A percentile compares a stretch with the other conserved stretches of the same genome.
Conservation (phyloP, 2,329 filamentous ascomycete genomes). For the Triangularia verruculosa region DNA sequence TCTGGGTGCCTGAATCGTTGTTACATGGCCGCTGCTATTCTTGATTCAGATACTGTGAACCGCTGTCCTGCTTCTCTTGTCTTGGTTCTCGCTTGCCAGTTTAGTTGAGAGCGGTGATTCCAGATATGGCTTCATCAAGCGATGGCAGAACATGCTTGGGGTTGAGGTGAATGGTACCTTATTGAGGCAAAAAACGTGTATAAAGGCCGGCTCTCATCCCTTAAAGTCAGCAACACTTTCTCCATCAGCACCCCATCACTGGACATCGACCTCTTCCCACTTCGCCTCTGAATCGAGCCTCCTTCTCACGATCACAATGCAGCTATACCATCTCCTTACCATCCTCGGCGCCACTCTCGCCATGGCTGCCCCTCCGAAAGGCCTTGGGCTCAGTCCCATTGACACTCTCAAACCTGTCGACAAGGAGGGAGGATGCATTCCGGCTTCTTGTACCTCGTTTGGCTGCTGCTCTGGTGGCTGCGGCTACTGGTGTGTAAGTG, state of each 20-base stretch:
- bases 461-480: background rate
- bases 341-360: background rate
- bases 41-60: background rate
- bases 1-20: background rate
- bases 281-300: background rate
- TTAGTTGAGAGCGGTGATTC: background rate
- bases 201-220: background rate
- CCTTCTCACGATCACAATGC: background rate
- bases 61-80: background rate
- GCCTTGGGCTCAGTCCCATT: background rate
- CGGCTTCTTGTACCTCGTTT: background rate
- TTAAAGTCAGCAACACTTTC: background rate
- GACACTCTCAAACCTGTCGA: background rate
- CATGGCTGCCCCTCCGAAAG: background rate
- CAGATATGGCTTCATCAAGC: background rate
- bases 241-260: background rate
- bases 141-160: background rate
- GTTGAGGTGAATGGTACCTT: too few relatives aligned
- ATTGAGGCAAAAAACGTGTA: background rate
- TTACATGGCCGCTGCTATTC: background rate
- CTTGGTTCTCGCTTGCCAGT: background rate
- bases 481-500: constrained; percentile 1
- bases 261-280: too few relatives aligned
- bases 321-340: background rate
- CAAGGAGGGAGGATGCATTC: background rate